Base-by-base conservation (phyloP, 495 filamentous ascomycete species). In the Durotheca rogersii region DNA sequence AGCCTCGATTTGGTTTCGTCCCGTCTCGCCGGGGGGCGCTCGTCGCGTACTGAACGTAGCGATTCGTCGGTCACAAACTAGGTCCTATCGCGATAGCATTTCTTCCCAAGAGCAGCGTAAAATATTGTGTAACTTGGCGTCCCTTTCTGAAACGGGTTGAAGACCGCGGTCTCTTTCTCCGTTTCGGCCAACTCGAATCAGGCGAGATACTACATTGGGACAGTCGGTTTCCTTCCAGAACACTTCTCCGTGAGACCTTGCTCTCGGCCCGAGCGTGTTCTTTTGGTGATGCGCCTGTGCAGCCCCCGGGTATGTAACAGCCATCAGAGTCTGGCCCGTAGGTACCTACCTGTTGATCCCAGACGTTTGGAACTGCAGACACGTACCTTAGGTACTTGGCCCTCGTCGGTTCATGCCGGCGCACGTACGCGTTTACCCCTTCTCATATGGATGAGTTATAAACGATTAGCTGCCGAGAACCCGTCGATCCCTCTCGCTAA, bases 211-310 rank as follows among this genome's bases (percentile, higher is more conserved):
- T 18, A 3, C 34, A 53, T 37, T 50, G 46, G 49, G 45, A 36
- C 53, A 50, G 29, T 50, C 40, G 30, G 4, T 1, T 11, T 37
- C 50, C 9, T 59, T 41, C 46, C 48, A 51, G 45, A 59, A 48
- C 25, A 46, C 31, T 51, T 5, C 45, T 51, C 21, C 33, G 36
- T 38, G 30, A n/a, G 36, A 46, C 36, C 42, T n/a, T n/a, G 41
- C 18, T 35, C 38, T 46, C 50, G 56, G 50, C 20, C 46, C 47
- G 41, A 42, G 29, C n/a, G 14, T 2, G n/a, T 16, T 29, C 5
- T 40, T 15, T n/a, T 20, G 25, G 12, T 18, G 12, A n/a, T 29
- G 46, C 51, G 45, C 45, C 39, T 59, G 46, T 41, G 35, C 35
- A 46, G n/a, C 18, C 11, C 40, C 46, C 17, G 20, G 14, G 36